Evolutionary conservation across 257 asterid genomes (phyloP).

Genomic region (Linderniella brevidens): DNA sequence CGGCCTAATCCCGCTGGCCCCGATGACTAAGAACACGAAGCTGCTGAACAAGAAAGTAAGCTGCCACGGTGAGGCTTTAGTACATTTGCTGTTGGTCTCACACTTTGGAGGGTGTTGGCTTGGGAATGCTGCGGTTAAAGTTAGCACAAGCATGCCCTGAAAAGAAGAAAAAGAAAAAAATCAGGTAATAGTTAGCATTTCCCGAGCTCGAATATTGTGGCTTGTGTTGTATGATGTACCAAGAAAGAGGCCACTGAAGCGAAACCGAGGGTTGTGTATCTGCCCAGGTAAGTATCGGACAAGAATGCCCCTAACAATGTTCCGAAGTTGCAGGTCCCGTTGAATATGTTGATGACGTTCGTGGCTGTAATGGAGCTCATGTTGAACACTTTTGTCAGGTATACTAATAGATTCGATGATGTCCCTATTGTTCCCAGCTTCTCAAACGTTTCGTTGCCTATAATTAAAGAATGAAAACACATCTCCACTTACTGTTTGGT

Average conservation of each 20-base stretch:
- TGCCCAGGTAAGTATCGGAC: constrained; percentile 54
- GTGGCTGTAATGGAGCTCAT: constrained; percentile 41
- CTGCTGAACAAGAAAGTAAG: constrained; percentile 8
- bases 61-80: constrained; percentile 15
- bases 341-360: constrained; percentile 36
- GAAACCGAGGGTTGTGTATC: constrained; percentile 48
- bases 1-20: constrained; percentile 24
- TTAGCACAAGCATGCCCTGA: constrained; percentile 37
- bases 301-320: constrained; percentile 59
- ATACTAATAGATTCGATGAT: constrained; percentile 38
- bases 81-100: constrained; percentile 2
- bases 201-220: too few species aligned
- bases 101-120: constrained; percentile 15
- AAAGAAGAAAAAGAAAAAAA: not conserved
- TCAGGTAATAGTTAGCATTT: too few species aligned
- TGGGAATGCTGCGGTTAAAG: constrained; percentile 27
- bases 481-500: too few species aligned
- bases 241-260: constrained; percentile 37
- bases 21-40: constrained; percentile 15
- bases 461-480: too few species aligned
- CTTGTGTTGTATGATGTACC: constrained; percentile 13
- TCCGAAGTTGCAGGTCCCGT: constrained; percentile 55
- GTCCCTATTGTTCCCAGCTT: constrained; percentile 79
- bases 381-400: constrained; percentile 58
- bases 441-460: constrained; percentile 77